phyloP scores from a whole-genome alignment of 148 eudicot genomes.

The Rhododendron mucronatum region DNA sequence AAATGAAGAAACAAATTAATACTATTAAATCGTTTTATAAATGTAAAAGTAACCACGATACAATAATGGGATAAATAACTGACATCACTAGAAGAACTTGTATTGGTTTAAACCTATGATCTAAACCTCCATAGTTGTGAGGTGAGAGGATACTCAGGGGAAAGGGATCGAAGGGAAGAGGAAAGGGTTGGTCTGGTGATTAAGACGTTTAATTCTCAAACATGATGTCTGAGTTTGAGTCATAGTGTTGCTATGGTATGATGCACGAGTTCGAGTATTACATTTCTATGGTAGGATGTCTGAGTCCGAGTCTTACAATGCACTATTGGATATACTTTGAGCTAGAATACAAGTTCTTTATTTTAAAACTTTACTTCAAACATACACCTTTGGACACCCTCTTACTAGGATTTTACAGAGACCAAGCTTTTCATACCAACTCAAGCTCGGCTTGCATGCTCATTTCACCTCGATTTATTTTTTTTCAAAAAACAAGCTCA shows the following conservation, averaged over 20 bases:
- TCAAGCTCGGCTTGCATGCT: background rate
- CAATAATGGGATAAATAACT: background rate
- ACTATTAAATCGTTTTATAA: background rate
- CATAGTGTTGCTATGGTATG: background rate
- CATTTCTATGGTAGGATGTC: background rate
- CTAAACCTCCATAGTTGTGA: background rate
- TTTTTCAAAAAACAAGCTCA: background rate
- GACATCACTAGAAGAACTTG: background rate
- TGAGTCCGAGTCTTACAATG: background rate
- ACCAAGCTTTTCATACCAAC: background rate
- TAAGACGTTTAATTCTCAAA: background rate
- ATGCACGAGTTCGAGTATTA: background rate
- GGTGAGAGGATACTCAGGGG: background rate
- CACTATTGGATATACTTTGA: background rate
- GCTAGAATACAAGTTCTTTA: background rate
- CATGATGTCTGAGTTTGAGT: background rate
- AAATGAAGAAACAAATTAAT: background rate
- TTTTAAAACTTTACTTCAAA: background rate
- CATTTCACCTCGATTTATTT: background rate
- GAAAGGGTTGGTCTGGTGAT: background rate
- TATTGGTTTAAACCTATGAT: background rate
- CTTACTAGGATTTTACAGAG: background rate
- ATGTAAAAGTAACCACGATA: background rate
- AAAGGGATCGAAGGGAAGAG: background rate
- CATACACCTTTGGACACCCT: background rate